Percentiles rank a stretch among this genome's conserved stretches.
phyloP scores from a whole-genome alignment of 768 basidiomycete genomes.

The Agaricus bisporus region DNA sequence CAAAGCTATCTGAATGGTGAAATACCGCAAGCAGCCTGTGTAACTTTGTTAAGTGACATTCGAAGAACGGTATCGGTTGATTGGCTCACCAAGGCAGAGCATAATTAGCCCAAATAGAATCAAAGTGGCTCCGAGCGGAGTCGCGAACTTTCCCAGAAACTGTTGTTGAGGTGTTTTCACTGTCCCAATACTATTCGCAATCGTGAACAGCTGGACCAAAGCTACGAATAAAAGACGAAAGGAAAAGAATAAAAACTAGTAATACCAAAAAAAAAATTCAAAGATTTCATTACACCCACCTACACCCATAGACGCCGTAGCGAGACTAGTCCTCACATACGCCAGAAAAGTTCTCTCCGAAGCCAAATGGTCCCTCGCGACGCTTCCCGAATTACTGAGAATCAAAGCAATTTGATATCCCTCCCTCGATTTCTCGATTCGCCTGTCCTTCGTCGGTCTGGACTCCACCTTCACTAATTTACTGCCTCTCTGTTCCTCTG shows the following conservation, averaged over 20 bases:
- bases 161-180: neutral
- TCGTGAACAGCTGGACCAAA: slow-evolving; percentile 14
- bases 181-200: slow-evolving; percentile 7
- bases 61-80: neutral
- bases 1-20: slow-evolving; percentile 11
- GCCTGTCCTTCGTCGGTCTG: neutral
- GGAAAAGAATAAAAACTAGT: neutral
- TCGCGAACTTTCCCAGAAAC: slow-evolving; percentile 6
- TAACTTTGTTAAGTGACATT: neutral
- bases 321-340: slow-evolving; percentile 50
- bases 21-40: slow-evolving; percentile 12
- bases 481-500: neutral
- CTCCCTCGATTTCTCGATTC: slow-evolving; percentile 2
- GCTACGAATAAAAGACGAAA: slow-evolving; percentile 1
- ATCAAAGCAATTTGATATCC: slow-evolving; percentile 11
- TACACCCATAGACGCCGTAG: slow-evolving; percentile 44
- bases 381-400: slow-evolving; percentile 47
- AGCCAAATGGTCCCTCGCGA: slow-evolving; percentile 50
- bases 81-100: slow-evolving; percentile 10
- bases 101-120: slow-evolving; percentile 5
- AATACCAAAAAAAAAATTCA: neutral
- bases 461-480: neutral
- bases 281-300: slow-evolving; percentile 26
- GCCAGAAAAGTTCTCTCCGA: slow-evolving; percentile 51
- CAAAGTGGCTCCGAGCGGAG: slow-evolving; percentile 11